Percentiles rank a stretch among this genome's conserved stretches.
phyloP scores from a whole-genome alignment of 768 basidiomycete genomes.

The Mycena haematopus region DNA sequence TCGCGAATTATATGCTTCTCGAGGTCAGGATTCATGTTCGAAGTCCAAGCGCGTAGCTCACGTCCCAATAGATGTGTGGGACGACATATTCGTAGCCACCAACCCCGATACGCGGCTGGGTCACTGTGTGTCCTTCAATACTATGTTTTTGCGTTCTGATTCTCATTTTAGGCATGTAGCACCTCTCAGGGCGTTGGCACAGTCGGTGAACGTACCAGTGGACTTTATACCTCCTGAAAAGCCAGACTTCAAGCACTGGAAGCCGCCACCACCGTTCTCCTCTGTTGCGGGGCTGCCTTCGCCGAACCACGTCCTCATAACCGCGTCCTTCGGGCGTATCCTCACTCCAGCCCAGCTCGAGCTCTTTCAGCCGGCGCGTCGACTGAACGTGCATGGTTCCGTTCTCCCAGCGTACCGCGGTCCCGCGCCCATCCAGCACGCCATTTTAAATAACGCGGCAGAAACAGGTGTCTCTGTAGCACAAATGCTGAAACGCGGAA shows the following conservation, averaged over 20 bases:
- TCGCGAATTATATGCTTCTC: constrained; percentile 62
- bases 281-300: constrained; percentile 37
- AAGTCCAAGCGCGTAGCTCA: constrained; percentile 17
- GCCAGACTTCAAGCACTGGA: constrained; percentile 68
- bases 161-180: constrained; percentile 51
- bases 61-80: constrained; percentile 72
- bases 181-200: constrained; percentile 67
- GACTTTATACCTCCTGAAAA: constrained; percentile 66
- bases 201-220: constrained; percentile 59
- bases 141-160: constrained; percentile 31
- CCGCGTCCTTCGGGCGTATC: constrained; percentile 92
- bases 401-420: constrained; percentile 88
- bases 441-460: constrained; percentile 68
- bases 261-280: constrained; percentile 52
- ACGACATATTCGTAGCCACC: constrained; percentile 69
- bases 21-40: constrained; percentile 50
- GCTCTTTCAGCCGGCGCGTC: constrained; percentile 60
- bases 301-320: constrained; percentile 68
- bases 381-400: constrained; percentile 91
- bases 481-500: constrained; percentile 76
- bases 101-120: constrained; percentile 72
- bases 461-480: constrained; percentile 85
- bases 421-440: constrained; percentile 88
- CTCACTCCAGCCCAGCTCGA: constrained; percentile 66
- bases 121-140: constrained; percentile 56